Base-by-base conservation (phyloP, 176 grass and related monocot genomes). In the Eremochloa ophiuroides region DNA sequence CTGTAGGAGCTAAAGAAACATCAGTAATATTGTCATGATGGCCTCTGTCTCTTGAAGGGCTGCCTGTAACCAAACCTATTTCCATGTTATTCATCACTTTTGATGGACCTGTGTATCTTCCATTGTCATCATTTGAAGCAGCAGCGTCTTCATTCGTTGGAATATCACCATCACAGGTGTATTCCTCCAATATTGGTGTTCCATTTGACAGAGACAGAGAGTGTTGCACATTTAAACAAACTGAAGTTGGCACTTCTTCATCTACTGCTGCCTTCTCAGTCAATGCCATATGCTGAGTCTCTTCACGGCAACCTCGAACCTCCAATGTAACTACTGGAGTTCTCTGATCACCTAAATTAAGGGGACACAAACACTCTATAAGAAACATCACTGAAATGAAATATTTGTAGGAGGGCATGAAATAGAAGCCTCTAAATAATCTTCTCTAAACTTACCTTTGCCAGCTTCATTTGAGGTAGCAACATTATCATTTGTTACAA, bases 111-210 rank as follows among this genome's bases (percentile, higher is more conserved):
- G 12, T 7, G 22, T 64, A 20, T 76, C 41, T 61, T 82, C 27
- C 60, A 27, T 8, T 41, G 26, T 20, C 80, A 48, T 29, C n/a
- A 47, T 78, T 44, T 35, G 75, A 73, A 55, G 61, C 46, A 44
- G 46, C 58, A 73, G 67, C 17, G 0, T 59, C 35, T 83, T 78
- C 66, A 25, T 65, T 38, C 28, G 44, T 66, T 88, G 46, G 2
- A 44, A 63, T 59, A 78, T 47, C 67, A 88, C 4, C 7, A 41
- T 28, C 35, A n/a, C 10, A 79, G 65, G 8, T 29, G 58, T 58
- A 66, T 73, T 73, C 86, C 86, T 78, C 73, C 55, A 83, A 78
- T 61, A 38, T 61, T 39, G 71, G 38, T 47, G 50, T 42, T 60
- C 41, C 68, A 71, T 82, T 62, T 25, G 67, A 41, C 10, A 62